Base-by-base conservation (phyloP, 2,329 filamentous ascomycete genomes). In the Immersiporthe knoxdaviesiana region DNA sequence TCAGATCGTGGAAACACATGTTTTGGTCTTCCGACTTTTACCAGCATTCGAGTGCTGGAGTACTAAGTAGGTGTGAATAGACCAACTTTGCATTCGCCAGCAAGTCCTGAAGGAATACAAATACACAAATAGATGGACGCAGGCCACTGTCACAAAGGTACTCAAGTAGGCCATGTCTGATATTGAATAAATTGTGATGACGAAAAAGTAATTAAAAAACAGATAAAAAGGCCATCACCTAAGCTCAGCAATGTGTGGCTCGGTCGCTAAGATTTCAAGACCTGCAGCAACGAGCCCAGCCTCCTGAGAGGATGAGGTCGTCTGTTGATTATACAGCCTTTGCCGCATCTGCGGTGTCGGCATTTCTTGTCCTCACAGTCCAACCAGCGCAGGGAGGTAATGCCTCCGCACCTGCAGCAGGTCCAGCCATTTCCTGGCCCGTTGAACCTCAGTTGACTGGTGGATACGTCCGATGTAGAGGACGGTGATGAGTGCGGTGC, bases 331-430 rank as follows among this genome's bases (percentile, higher is more conserved):
- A 21, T 47, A 59, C 66, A 69, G 8, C 27, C 52, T 12, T 41
- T 18, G 6, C 56, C 47, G 30, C 69, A 68, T 35, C 50, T 63
- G 11, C n/a, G 5, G 24, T 66, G 67, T 1, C 52, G 63, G 11
- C 69, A 71, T 30, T 52, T 47, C 1, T 16, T 35, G 21, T 63
- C 35, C n/a, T 68, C 60, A 16, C 69, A 71, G 52, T 71, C 59
- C 8, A 69, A 24, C 32, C 44, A 68, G 24, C 68, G 61, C 24
- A 68, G n/a, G 1, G 66, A 66, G 0, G 66, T 68, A 0, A 47
- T n/a, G 4, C 5, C 24, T 27, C 63, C 41, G 12, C 69, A 68
- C 27, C 41, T 44, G 50, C 69, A 70, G n/a, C 69, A 70, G 0
- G 52, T 68, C 66, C 69, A 70, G 2, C 63, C 66, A 11, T 37